Base-by-base conservation (phyloP, 2,329 filamentous ascomycete genomes). In the Aspergillus nomiae region DNA sequence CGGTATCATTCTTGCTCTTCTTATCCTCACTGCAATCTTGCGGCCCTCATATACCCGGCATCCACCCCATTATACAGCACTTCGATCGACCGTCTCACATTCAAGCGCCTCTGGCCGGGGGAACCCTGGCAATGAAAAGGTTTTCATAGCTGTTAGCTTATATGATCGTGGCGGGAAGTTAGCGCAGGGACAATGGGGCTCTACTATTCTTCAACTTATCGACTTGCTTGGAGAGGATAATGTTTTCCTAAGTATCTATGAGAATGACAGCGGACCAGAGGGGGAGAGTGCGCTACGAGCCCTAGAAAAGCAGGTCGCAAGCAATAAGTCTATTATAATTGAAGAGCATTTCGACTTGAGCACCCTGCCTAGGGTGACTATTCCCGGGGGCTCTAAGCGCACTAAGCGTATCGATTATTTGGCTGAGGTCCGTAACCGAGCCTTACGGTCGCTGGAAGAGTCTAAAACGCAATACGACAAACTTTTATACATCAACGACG, bases 341-440 rank as follows among this genome's bases (percentile, higher is more conserved):
- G 89, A 89, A 58, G 78, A 86, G 48, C 82, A 87, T 67, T 76
- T 92, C 50, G 80, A 88, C 63, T 72, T 88, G 46, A 75, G 78
- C n/a, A 76, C 78, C 1, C 80, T 92, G 1, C 85, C 86, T 6
- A 86, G 85, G 59, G 80, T 91, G 53, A 84, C 81, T 2, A 79
- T 91, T 41, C 88, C 89, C 2, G 86, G 85, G 62, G 89, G 89
- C 0, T 82, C 84, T 45, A 79, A 81, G 46, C 85, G 87, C n/a
- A 81, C 89, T 43, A 92, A 92, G 75, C 85, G 91, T n/a, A 88
- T 93, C 50, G 85, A 88, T 34, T 92, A 89, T 75, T 81, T 93
- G 24, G 89, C 91, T 14, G 87, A 90, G 73, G 87, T 92, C 56
- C 86, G 91, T 56, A 93, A 93, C 74, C 85, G 86, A 53, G 90